phyloP scores from a whole-genome alignment of 805 yeast species.

The Lachancea waltii region DNA sequence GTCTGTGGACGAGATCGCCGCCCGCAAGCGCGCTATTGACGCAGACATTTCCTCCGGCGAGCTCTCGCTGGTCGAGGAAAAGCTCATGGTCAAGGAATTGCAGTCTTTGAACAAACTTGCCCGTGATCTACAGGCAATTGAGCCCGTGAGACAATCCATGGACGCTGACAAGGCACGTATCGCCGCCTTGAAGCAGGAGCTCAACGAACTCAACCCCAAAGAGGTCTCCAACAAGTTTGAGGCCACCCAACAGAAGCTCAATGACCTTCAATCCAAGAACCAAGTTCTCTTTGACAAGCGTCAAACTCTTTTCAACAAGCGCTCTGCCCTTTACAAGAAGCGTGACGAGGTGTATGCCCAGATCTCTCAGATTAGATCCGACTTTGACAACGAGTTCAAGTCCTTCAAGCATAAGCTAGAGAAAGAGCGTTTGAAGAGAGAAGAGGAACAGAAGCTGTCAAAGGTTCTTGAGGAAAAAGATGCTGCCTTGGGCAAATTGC shows the following conservation, averaged over 20 bases:
- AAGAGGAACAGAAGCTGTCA: conserved; percentile 45
- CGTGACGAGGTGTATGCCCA: conserved; percentile 62
- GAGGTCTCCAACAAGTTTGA: conserved; percentile 67
- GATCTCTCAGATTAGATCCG: conserved; percentile 63
- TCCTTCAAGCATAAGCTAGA: conserved; percentile 63
- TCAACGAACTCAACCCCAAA: conserved; percentile 49
- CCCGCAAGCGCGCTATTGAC: conserved; percentile 60
- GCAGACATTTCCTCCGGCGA: conserved; percentile 68
- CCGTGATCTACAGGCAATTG: conserved; percentile 69
- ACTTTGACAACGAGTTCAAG: conserved; percentile 67
- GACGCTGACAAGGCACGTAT: conserved; percentile 74
- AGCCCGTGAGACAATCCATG: conserved; percentile 68
- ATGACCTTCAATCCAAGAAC: conserved; percentile 53
- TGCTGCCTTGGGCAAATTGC: conserved; percentile 53
- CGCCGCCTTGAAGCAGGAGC: conserved; percentile 62
- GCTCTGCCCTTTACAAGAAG: conserved; percentile 58
- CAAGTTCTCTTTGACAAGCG: conserved; percentile 62
- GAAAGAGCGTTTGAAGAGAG: conserved; percentile 66
- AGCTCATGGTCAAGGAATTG: conserved; percentile 77
- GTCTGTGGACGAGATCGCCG: conserved; percentile 60
- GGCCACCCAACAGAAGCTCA: conserved; percentile 59
- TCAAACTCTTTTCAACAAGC: conserved; percentile 53
- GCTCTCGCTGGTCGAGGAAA: conserved; percentile 86
- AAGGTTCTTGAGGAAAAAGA: conserved; percentile 44
- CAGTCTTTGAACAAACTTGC: conserved; percentile 72